These are phyloP conservation scores for Cubamyces sp. DNA, from an alignment of 768 basidiomycete species.

Conservation along the genomic window DNA sequence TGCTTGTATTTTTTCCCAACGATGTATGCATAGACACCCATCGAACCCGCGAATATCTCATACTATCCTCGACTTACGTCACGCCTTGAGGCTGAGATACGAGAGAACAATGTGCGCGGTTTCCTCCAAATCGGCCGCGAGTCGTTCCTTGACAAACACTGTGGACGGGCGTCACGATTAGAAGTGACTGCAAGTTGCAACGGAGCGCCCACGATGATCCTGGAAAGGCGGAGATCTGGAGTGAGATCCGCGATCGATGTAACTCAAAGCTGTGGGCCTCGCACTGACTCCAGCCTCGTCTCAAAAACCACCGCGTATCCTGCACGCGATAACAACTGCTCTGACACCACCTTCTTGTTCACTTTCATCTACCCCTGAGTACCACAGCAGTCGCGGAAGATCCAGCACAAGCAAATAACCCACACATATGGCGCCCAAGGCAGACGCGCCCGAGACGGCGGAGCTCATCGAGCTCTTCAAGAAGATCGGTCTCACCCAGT, in stretches of 20 bases:
- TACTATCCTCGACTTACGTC: no score
- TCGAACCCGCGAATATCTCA: no score
- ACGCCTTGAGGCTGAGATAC: no score
- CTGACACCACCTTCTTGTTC: background rate
- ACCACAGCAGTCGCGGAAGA: constrained; percentile 4
- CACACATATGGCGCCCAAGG: constrained; percentile 29
- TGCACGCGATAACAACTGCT: constrained; percentile 9
- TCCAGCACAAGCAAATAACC: background rate
- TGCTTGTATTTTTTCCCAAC: no score
- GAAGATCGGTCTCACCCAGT: constrained; percentile 72
- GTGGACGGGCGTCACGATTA: no score
- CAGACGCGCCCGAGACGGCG: constrained; percentile 38
- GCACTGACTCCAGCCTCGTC: background rate
- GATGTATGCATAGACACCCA: no score
- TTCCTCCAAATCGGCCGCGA: no score
- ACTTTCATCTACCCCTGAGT: background rate
- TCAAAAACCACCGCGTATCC: background rate
- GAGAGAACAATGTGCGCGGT: no score
- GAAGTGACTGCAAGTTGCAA: no score
- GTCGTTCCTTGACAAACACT: no score
- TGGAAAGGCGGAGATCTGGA: constrained; percentile 6
- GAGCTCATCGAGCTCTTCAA: constrained; percentile 63
- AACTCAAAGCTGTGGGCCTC: background rate
- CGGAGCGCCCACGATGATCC: constrained; percentile 12
- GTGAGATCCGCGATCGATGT: constrained; percentile 17